These are phyloP conservation scores for Amesomyces nigricolor DNA, from an alignment of 2,329 filamentous ascomycete species.

Conservation along the genomic window DNA sequence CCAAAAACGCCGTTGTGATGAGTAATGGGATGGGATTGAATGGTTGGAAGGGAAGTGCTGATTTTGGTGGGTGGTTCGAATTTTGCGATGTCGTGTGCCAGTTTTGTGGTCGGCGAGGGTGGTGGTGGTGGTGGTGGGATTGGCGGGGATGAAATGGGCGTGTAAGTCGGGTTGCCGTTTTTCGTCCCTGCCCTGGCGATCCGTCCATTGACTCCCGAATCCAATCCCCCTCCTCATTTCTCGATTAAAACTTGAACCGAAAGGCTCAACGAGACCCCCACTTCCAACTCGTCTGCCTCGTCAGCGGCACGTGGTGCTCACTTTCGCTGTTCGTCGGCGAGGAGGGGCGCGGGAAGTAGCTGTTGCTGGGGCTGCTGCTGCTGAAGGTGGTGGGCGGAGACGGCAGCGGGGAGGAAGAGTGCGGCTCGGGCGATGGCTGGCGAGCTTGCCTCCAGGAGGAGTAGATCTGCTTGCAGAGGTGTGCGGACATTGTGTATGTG, in stretches of 20 bases:
- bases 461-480: constrained; percentile 56
- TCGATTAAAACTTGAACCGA: not conserved
- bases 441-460: constrained; percentile 51
- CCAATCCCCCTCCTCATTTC: not conserved
- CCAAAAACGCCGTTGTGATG: too few species aligned
- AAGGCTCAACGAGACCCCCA: constrained; percentile 15
- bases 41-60: too few species aligned
- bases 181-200: too few species aligned
- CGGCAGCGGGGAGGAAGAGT: constrained; percentile 22
- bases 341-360: constrained; percentile 33
- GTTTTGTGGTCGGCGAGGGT: too few species aligned
- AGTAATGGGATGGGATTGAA: too few species aligned
- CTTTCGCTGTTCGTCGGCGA: constrained; percentile 34
- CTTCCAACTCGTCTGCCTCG: constrained; percentile 13
- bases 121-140: too few species aligned
- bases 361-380: constrained; percentile 25
- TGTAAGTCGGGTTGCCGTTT: too few species aligned
- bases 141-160: too few species aligned
- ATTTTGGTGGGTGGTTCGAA: too few species aligned
- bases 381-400: constrained; percentile 24
- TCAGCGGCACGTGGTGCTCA: not conserved
- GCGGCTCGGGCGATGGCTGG: constrained; percentile 34
- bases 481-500: constrained; percentile 57
- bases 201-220: too few species aligned
- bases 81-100: too few species aligned